Evolutionary conservation across 495 filamentous ascomycete genomes (phyloP).

Genomic region (Podospora sp.): DNA sequence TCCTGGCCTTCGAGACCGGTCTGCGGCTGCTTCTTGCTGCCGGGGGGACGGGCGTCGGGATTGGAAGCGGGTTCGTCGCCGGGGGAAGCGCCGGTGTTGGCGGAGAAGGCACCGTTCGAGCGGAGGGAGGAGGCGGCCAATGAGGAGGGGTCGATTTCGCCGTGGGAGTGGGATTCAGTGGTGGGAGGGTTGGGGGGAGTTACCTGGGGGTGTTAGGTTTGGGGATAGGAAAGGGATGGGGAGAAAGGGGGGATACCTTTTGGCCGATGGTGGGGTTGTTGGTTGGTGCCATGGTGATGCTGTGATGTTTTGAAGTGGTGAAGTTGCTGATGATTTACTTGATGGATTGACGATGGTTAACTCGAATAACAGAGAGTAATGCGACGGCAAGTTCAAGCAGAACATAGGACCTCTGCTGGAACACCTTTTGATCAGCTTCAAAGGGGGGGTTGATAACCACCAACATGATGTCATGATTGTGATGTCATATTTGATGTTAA

Average conservation of each 20-base stretch:
- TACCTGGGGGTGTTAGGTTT: neutral
- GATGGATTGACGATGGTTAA: neutral
- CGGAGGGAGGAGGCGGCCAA: neutral
- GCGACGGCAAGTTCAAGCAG: too few species aligned
- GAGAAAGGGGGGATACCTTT: slow-evolving; percentile 21
- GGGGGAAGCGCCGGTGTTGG: neutral
- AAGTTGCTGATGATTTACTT: neutral
- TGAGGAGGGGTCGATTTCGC: slow-evolving; percentile 3
- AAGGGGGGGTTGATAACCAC: neutral
- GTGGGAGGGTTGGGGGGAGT: slow-evolving; percentile 22
- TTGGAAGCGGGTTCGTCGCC: slow-evolving; percentile 18
- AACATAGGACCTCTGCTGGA: too few species aligned
- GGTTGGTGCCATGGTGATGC: slow-evolving; percentile 19
- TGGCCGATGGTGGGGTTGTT: slow-evolving; percentile 22
- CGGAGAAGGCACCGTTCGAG: neutral
- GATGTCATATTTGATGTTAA: slow-evolving; percentile 23
- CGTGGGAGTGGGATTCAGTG: neutral
- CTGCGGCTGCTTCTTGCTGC: neutral
- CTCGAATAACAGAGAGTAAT: too few species aligned
- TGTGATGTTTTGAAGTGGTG: neutral
- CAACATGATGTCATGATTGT: slow-evolving; percentile 18
- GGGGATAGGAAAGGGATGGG: neutral
- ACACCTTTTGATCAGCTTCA: too few species aligned
- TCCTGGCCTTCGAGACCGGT: slow-evolving; percentile 14
- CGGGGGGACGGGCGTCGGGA: slow-evolving; percentile 20